phyloP scores from a whole-genome alignment of 805 yeast genomes.

The Kregervanrija fluxuum region DNA sequence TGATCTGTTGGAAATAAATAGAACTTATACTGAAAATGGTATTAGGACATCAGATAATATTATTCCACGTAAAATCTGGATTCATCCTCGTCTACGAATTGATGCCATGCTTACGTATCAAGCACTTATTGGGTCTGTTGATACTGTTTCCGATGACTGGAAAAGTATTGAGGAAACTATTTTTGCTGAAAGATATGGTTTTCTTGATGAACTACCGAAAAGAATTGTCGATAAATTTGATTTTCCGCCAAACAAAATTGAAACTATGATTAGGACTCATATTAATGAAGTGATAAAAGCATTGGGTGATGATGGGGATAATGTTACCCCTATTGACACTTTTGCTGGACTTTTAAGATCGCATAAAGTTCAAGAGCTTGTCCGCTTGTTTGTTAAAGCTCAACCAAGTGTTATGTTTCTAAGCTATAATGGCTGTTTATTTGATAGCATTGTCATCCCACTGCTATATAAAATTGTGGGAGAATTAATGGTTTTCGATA shows the following conservation, averaged over 20 bases:
- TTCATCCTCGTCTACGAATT: constrained; percentile 25
- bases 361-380: constrained; percentile 15
- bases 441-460: constrained; percentile 21
- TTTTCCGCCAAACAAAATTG: constrained; percentile 1
- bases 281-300: constrained; percentile 13
- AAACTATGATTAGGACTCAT: constrained; percentile 1
- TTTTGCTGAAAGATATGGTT: constrained; percentile 21
- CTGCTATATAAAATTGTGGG: constrained; percentile 22
- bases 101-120: constrained; percentile 27
- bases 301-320: constrained; percentile 8
- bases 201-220: constrained; percentile 7
- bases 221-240: constrained; percentile 20
- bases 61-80: constrained; percentile 26
- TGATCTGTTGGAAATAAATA: no score
- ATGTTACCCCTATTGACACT: constrained; percentile 8
- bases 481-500: constrained; percentile 12
- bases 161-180: constrained; percentile 17
- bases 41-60: constrained; percentile 7
- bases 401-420: constrained; percentile 14
- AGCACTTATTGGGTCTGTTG: constrained; percentile 19
- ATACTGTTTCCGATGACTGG: constrained; percentile 15
- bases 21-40: no score
- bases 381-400: constrained; percentile 20
- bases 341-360: constrained; percentile 15
- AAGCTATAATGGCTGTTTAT: constrained; percentile 17